Conservation (phyloP, 2,329 filamentous ascomycete genomes). For the Neoscytalidium dimidiatum region DNA sequence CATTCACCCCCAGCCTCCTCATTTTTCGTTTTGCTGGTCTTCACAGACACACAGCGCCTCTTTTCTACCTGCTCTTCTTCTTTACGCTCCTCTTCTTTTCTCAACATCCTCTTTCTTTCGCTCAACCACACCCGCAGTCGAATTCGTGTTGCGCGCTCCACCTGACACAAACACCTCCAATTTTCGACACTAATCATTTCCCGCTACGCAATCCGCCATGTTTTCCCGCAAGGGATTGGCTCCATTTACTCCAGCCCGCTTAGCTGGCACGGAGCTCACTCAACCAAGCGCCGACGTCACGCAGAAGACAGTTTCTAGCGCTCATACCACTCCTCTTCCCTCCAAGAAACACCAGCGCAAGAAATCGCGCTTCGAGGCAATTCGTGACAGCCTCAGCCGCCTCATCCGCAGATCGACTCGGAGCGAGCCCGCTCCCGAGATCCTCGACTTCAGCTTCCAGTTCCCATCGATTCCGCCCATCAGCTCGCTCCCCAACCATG, state of each 20-base stretch:
- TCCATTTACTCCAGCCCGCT: background rate
- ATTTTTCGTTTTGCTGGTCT: background rate
- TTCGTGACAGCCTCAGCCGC: background rate
- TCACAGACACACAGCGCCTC: background rate
- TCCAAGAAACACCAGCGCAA: background rate
- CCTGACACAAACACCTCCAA: background rate
- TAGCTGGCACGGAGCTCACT: background rate
- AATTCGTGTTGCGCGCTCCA: background rate
- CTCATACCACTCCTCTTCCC: background rate
- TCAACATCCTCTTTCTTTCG: background rate
- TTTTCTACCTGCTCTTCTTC: background rate
- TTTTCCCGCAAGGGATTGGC: background rate
- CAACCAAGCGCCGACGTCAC: background rate
- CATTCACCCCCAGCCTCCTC: background rate
- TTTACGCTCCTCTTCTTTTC: background rate
- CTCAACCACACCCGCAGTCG: background rate
- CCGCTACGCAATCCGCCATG: background rate
- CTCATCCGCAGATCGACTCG: background rate
- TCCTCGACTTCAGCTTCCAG: background rate
- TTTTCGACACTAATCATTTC: background rate
- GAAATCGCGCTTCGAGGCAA: background rate
- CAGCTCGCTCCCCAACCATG: background rate
- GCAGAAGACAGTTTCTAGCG: background rate
- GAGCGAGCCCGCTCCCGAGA: background rate
- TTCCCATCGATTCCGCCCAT: background rate